Percentiles rank a stretch among this genome's conserved stretches.
phyloP scores from a whole-genome alignment of 257 asterid species.

The Verbena officinalis region DNA sequence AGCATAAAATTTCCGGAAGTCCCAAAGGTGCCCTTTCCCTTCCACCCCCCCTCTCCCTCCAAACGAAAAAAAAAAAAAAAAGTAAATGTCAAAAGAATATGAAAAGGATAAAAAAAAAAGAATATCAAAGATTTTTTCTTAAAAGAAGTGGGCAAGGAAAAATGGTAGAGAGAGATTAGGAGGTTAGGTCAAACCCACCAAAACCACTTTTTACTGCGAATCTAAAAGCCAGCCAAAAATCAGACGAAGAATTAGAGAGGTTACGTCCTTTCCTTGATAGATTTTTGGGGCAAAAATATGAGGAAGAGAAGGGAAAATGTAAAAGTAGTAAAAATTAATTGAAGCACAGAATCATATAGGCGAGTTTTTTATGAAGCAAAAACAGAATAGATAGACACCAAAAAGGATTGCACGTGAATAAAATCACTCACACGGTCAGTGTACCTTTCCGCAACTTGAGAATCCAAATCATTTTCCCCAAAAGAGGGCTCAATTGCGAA shows the following conservation, averaged over 20 bases:
- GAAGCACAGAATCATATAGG: too few relatives aligned
- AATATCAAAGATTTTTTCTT: too few relatives aligned
- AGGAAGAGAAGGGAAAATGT: not conserved
- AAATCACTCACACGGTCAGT: too few relatives aligned
- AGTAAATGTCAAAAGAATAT: not conserved
- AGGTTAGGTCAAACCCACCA: slow-evolving; percentile 21
- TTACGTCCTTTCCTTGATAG: too few relatives aligned
- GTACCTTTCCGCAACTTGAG: slow-evolving; percentile 50
- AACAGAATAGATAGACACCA: too few relatives aligned
- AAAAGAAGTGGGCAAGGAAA: too few relatives aligned
- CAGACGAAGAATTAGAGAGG: too few relatives aligned
- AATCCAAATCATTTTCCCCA: slow-evolving; percentile 52
- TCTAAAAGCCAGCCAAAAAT: not conserved
- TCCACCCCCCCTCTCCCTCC: too few relatives aligned
- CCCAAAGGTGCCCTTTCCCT: slow-evolving; percentile 5
- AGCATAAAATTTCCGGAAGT: not conserved
- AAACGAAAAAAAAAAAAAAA: too few relatives aligned
- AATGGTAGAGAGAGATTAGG: not conserved
- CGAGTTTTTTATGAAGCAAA: too few relatives aligned
- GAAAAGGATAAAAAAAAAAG: slow-evolving; percentile 3
- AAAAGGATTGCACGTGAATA: too few relatives aligned
- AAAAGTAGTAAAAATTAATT: too few relatives aligned
- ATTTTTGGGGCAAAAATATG: not conserved
- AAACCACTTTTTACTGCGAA: not conserved
- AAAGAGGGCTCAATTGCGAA: slow-evolving; percentile 43